Evolutionary conservation across 768 basidiomycete genomes (phyloP), one percentile per base, ranked within the genome.

Genomic region (Strobilomyces dryophilus): DNA sequence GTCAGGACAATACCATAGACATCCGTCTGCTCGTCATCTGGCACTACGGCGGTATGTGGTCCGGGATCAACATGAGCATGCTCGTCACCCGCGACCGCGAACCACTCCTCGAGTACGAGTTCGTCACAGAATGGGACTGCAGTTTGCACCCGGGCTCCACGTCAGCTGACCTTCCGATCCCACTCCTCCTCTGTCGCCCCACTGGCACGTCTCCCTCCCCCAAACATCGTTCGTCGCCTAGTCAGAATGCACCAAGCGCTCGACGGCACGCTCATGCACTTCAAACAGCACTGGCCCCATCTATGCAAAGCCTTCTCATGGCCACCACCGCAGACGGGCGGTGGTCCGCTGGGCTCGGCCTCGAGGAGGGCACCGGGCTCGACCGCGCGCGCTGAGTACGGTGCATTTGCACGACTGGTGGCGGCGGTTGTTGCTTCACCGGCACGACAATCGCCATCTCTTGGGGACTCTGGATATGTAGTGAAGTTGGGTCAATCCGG

Each of bases 81-180:
- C 78, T 98, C 51, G 73, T 98, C 57, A 95, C 93, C 41, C 76
- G 95, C 49, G 90, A 94, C 71, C 73, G 98, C 31, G 76, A 84
- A 4, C 93, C 95, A 7, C 74, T 98, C 51, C 77, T 89, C 7
- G 95, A 97, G 67, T 88, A 92, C 62, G 95, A 99, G 70, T 99
- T 95, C 66, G 92, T 98, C 11, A 95, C 92, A 1, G 94, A 99
- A 64, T 99, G 95, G 95, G 95, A 99, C 66, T 98, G 95, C 68
- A n/a, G n/a, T n/a, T n/a, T 98, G 97, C 11, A 6, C n/a, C 35
- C n/a, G n/a, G n/a, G 49, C 15, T 34, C 10, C 34, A 34, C 35
- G 7, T 36, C 5, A 2, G 15, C 35, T 36, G 35, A 36, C 35
- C 4, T 36, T 6, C 15, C 6, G 15, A 8, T 17, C 34, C 5